phyloP scores from a whole-genome alignment of 495 filamentous ascomycete species.

The Hypoxylon trugodes region DNA sequence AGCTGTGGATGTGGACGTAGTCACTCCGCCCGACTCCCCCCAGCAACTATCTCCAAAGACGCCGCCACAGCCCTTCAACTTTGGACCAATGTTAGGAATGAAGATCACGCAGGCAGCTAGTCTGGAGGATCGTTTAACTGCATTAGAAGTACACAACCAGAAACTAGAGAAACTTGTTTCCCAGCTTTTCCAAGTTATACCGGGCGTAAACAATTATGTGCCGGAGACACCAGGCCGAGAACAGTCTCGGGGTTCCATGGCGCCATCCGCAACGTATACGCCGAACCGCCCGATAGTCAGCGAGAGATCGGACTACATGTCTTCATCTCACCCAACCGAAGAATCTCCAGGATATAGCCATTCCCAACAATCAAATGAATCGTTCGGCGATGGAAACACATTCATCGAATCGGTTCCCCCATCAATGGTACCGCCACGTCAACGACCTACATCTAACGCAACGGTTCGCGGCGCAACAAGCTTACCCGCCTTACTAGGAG shows the following conservation, averaged over 20 bases:
- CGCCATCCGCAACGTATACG: conserved; percentile 41
- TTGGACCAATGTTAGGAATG: conserved; percentile 55
- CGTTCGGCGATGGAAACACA: conserved; percentile 52
- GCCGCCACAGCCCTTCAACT: conserved; percentile 62
- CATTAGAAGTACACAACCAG: conserved; percentile 55
- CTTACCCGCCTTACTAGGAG: conserved; percentile 50
- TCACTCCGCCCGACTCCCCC: conserved; percentile 40
- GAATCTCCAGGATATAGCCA: conserved; percentile 41
- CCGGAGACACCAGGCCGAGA: conserved; percentile 33
- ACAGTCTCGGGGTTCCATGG: conserved; percentile 23
- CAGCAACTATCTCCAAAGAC: conserved; percentile 48
- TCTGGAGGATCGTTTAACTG: conserved; percentile 57
- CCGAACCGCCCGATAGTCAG: conserved; percentile 31
- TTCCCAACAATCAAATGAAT: conserved; percentile 50
- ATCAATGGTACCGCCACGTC: conserved; percentile 40
- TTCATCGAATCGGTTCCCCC: conserved; percentile 50
- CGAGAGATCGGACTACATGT: conserved; percentile 34
- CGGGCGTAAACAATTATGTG: conserved; percentile 46
- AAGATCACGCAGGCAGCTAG: conserved; percentile 62
- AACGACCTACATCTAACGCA: conserved; percentile 49
- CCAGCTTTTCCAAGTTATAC: conserved; percentile 52
- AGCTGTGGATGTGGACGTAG: conserved; percentile 43
- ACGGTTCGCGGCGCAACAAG: conserved; percentile 54
- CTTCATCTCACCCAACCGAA: conserved; percentile 32
- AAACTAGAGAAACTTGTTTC: conserved; percentile 58